These are phyloP conservation scores for Cercospora sp. DNA, from an alignment of 2,329 filamentous ascomycete genomes.

Conservation along the genomic window DNA sequence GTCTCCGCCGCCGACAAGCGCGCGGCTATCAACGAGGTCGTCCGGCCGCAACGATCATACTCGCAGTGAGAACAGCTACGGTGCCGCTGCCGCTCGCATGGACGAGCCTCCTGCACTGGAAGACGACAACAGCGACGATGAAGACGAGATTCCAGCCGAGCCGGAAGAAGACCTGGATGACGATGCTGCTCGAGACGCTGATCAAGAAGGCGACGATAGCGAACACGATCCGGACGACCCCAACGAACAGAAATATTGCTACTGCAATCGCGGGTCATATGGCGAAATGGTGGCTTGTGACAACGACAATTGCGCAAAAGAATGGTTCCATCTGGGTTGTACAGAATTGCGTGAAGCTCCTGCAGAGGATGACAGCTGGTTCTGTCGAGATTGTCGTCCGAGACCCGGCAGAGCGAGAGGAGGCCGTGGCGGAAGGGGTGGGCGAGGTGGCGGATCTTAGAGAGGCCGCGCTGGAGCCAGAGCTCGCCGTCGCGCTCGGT, in stretches of 20 bases:
- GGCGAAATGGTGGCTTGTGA: conserved; percentile 69
- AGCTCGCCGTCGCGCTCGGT: background rate
- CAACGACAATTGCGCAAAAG: conserved; percentile 62
- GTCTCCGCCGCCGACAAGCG: conserved; percentile 25
- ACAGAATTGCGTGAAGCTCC: conserved; percentile 63
- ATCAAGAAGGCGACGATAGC: conserved; percentile 24
- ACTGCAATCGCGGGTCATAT: conserved; percentile 64
- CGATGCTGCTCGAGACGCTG: conserved; percentile 23
- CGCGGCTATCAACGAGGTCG: conserved; percentile 20
- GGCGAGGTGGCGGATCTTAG: conserved; percentile 16
- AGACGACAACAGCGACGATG: conserved; percentile 7
- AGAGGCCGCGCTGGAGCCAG: conserved; percentile 7
- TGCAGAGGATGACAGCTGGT: conserved; percentile 55
- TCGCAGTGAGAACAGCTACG: conserved; percentile 16
- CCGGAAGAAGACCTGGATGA: conserved; percentile 26
- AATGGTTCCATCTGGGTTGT: conserved; percentile 69
- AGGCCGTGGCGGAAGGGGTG: conserved; percentile 23
- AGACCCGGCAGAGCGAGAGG: conserved; percentile 23
- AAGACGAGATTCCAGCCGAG: conserved; percentile 16
- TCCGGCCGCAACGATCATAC: conserved; percentile 13
- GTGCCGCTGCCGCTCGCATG: conserved; percentile 6
- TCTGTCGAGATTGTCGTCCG: conserved; percentile 53
- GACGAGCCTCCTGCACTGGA: conserved; percentile 16
- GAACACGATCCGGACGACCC: conserved; percentile 49
- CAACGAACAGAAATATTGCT: conserved; percentile 63